Conservation (phyloP, 2,329 filamentous ascomycete genomes). For the Ceratocystis alfenasii region DNA sequence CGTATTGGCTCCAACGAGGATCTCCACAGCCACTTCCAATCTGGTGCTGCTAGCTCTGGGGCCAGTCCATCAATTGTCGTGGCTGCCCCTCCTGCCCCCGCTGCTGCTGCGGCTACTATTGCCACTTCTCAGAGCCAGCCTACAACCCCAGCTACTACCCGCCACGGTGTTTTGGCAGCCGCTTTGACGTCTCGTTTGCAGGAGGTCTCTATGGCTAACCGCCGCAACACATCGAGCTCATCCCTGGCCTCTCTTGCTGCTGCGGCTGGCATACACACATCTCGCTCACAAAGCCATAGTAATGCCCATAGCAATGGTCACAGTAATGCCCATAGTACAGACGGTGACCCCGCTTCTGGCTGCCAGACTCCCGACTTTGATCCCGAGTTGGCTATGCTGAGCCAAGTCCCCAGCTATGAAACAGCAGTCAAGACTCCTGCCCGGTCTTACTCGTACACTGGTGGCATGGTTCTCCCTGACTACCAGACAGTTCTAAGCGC, state of each 20-base stretch:
- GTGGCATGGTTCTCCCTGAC: slow-evolving; percentile 47
- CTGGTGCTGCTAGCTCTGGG: slow-evolving; percentile 34
- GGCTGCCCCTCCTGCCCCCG: slow-evolving; percentile 8
- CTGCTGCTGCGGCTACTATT: slow-evolving; percentile 8
- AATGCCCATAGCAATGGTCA: slow-evolving; percentile 22
- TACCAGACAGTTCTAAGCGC: slow-evolving; percentile 49
- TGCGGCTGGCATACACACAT: slow-evolving; percentile 34
- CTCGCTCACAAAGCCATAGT: slow-evolving; percentile 20
- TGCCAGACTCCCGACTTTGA: slow-evolving; percentile 45
- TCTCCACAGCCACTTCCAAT: slow-evolving; percentile 38
- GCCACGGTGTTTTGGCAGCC: slow-evolving; percentile 25
- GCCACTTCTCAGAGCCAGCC: slow-evolving; percentile 1
- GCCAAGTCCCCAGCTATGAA: slow-evolving; percentile 64
- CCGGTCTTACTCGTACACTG: slow-evolving; percentile 39
- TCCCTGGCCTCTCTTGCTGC: slow-evolving; percentile 36
- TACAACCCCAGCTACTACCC: slow-evolving; percentile 18
- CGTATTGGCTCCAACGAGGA: slow-evolving; percentile 74
- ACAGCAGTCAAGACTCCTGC: slow-evolving; percentile 59
- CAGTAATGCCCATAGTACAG: slow-evolving; percentile 28
- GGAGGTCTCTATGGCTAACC: slow-evolving; percentile 45
- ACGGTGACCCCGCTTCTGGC: slow-evolving; percentile 39
- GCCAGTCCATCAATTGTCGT: slow-evolving; percentile 20
- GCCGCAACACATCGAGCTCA: slow-evolving; percentile 37
- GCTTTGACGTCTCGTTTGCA: slow-evolving; percentile 56
- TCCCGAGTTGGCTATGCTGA: slow-evolving; percentile 51